Percentiles rank a stretch among this genome's conserved stretches.
These are phyloP conservation scores for Ganoderma meredithae DNA, from an alignment of 1,284 basidiomycete genomes.

Conservation along the genomic window DNA sequence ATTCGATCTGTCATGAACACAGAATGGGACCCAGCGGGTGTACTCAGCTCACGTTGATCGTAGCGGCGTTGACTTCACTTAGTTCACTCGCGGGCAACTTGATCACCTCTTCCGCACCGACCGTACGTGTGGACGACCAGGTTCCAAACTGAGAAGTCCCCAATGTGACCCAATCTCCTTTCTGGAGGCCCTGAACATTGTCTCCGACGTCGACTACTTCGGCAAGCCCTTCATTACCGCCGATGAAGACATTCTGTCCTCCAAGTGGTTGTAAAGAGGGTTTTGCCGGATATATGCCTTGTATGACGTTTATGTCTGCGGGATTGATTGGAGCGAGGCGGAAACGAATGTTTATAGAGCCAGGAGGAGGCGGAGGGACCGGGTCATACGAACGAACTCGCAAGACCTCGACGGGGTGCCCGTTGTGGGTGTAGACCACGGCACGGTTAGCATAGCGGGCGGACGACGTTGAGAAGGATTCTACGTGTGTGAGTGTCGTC, in stretches of 20 bases:
- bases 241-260: constrained; percentile 60
- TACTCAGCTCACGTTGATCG: constrained; percentile 62
- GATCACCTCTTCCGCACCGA: constrained; percentile 63
- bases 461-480: constrained; percentile 27
- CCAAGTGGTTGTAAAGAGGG: constrained; percentile 48
- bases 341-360: constrained; percentile 70
- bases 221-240: constrained; percentile 84
- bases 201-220: constrained; percentile 67
- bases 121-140: constrained; percentile 73
- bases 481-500: background rate
- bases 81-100: constrained; percentile 61
- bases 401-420: constrained; percentile 68
- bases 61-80: constrained; percentile 73
- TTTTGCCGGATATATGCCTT: constrained; percentile 82
- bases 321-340: constrained; percentile 85
- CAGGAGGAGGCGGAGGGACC: constrained; percentile 59
- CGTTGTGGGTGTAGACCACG: constrained; percentile 66
- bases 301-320: constrained; percentile 81
- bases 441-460: constrained; percentile 56
- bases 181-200: constrained; percentile 55
- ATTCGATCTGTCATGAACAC: too few relatives aligned
- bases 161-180: constrained; percentile 81
- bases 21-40: background rate
- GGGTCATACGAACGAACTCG: constrained; percentile 57
- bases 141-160: constrained; percentile 75